A percentile compares a stretch with the other conserved stretches of the same genome.
These are phyloP conservation scores for Candida incommunis DNA, from an alignment of 805 yeast species.

Conservation along the genomic window DNA sequence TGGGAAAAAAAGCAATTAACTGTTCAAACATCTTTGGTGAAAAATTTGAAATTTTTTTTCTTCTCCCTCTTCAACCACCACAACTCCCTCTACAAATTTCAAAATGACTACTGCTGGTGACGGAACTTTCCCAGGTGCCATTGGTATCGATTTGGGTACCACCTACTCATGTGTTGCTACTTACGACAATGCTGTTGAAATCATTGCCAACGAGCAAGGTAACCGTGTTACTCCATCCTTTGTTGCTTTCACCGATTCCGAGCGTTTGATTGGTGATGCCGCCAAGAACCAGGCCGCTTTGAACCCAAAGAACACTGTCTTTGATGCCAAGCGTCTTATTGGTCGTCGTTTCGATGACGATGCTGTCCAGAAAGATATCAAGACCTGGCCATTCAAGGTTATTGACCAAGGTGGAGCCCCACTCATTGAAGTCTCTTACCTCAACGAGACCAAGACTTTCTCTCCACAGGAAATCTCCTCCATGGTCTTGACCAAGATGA, in stretches of 20 bases:
- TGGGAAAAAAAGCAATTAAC: background rate
- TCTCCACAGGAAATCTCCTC: conserved; percentile 92
- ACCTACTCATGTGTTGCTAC: conserved; percentile 96
- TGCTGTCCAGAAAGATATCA: conserved; percentile 79
- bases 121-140: conserved; percentile 99
- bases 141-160: conserved; percentile 97
- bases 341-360: conserved; percentile 80
- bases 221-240: conserved; percentile 95
- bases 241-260: conserved; percentile 87
- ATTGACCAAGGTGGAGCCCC: conserved; percentile 64
- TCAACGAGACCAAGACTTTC: conserved; percentile 75
- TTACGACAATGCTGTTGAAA: conserved; percentile 86
- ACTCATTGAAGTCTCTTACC: conserved; percentile 65
- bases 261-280: conserved; percentile 91
- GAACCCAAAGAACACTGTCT: conserved; percentile 79
- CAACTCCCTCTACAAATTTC: background rate
- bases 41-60: conserved; percentile 7
- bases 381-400: conserved; percentile 86
- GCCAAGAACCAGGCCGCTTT: conserved; percentile 96
- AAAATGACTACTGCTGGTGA: conserved; percentile 34
- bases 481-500: conserved; percentile 85
- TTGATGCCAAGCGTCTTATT: conserved; percentile 82
- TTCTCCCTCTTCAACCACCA: conserved; percentile 3
- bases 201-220: conserved; percentile 96
- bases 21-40: background rate